Percentiles rank a stretch among this genome's conserved stretches.
These are phyloP conservation scores for Arabidopsis thaliana DNA, from an alignment of 345 rosid species.

Conservation along the genomic window TAIR10.1 NC_003075.7:9204001-9204500, in stretches of 20 bases:
- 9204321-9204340: constrained; percentile 21
- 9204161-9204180: constrained; percentile 10
- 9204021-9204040: background rate
- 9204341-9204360: constrained; percentile 28
- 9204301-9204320: constrained; percentile 46
- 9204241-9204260: constrained; percentile 26
- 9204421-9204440: constrained; percentile 13
- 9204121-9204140: background rate
- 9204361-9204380: background rate
- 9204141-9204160: background rate
- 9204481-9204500: constrained; percentile 34
- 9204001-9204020: constrained; percentile 1
- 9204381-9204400: no score
- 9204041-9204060: constrained; percentile 34
- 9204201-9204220: background rate
- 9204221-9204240: background rate
- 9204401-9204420: background rate
- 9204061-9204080: constrained; percentile 3
- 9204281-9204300: constrained; percentile 13
- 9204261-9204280: constrained; percentile 45
- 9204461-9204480: constrained; percentile 29
- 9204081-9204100: constrained; percentile 26
- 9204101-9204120: constrained; percentile 7
- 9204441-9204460: constrained; percentile 41
- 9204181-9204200: constrained; percentile 16